phyloP scores from a whole-genome alignment of 2,329 filamentous ascomycete species.

The Penicillium sp. region DNA sequence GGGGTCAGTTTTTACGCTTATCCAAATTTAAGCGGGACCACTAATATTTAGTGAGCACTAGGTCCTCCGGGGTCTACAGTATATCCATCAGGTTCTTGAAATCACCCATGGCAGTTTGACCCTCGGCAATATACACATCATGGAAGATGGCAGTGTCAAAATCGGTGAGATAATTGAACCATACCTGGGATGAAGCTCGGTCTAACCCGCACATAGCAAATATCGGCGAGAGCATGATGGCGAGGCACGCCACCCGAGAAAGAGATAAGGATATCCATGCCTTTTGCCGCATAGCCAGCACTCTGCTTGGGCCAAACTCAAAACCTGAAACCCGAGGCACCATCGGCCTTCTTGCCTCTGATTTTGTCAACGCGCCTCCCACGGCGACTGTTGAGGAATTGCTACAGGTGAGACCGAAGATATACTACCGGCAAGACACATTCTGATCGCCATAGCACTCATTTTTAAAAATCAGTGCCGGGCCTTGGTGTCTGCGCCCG shows the following conservation, averaged over 20 bases:
- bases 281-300: slow-evolving; percentile 6
- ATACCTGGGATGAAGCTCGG: too few species aligned
- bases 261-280: slow-evolving; percentile 14
- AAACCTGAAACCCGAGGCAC: slow-evolving; percentile 6
- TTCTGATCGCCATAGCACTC: slow-evolving; percentile 16
- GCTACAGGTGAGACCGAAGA: slow-evolving; percentile 20
- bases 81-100: slow-evolving; percentile 16
- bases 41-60: not conserved
- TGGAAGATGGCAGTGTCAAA: slow-evolving; percentile 17
- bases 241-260: not conserved
- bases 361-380: slow-evolving; percentile 15
- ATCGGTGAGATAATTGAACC: slow-evolving; percentile 10
- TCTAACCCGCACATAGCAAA: slow-evolving; percentile 10
- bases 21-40: too few species aligned
- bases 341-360: slow-evolving; percentile 18
- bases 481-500: slow-evolving; percentile 18
- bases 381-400: slow-evolving; percentile 15
- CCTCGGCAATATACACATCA: slow-evolving; percentile 8
- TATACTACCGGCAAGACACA: too few species aligned
- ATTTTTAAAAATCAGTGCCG: slow-evolving; percentile 10
- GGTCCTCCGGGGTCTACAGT: slow-evolving; percentile 16
- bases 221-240: slow-evolving; percentile 17
- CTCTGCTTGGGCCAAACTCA: slow-evolving; percentile 11
- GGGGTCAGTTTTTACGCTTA: not conserved
- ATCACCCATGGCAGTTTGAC: slow-evolving; percentile 14